phyloP scores from a whole-genome alignment of 345 rosid species.

The Nasturtium officinale region DNA sequence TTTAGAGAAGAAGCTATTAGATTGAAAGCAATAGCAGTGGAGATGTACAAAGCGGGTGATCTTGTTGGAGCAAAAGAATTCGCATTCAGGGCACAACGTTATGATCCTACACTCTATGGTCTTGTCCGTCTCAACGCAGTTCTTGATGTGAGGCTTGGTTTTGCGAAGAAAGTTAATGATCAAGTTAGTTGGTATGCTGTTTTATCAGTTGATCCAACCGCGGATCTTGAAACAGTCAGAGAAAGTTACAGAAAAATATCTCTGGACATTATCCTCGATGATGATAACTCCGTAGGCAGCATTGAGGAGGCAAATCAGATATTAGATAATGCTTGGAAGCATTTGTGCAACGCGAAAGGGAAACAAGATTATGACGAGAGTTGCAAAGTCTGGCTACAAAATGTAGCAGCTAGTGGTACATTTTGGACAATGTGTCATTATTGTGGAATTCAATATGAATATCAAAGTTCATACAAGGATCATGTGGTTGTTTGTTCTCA shows the following conservation, averaged over 20 bases:
- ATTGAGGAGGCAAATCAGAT: slow-evolving; percentile 56
- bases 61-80: slow-evolving; percentile 46
- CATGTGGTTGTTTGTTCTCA: background rate
- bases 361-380: slow-evolving; percentile 51
- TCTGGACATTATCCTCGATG: slow-evolving; percentile 48
- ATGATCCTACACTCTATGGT: slow-evolving; percentile 53
- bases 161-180: slow-evolving; percentile 42
- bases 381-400: background rate
- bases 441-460: background rate
- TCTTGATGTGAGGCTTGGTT: slow-evolving; percentile 46
- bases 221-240: slow-evolving; percentile 51
- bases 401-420: background rate
- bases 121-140: slow-evolving; percentile 47
- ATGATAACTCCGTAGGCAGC: slow-evolving; percentile 47
- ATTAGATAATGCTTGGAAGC: slow-evolving; percentile 52
- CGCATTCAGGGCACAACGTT: slow-evolving; percentile 48
- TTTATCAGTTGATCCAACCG: slow-evolving; percentile 50
- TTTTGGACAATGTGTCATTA: background rate
- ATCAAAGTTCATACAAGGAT: background rate
- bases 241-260: slow-evolving; percentile 44
- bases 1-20: slow-evolving; percentile 44
- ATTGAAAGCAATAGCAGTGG: slow-evolving; percentile 56
- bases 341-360: slow-evolving; percentile 39
- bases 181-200: slow-evolving; percentile 56
- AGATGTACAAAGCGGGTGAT: slow-evolving; percentile 49